Conservation (phyloP, 768 basidiomycete species). For the Boletus sp. region DNA sequence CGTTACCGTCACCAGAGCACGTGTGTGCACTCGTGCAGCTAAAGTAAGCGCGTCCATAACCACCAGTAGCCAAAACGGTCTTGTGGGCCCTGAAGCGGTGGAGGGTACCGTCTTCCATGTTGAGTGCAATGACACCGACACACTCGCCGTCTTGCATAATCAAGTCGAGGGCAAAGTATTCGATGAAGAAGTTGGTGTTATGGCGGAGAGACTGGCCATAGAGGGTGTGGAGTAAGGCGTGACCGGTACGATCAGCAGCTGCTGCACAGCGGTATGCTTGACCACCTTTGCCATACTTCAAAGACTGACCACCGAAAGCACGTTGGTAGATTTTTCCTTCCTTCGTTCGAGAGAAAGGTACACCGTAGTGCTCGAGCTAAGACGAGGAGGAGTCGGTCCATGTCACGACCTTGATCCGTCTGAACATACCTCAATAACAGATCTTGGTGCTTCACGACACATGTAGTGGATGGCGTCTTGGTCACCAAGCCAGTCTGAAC, state of each 20-base stretch:
- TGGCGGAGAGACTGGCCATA: conserved; percentile 99
- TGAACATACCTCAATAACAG: conserved; percentile 77
- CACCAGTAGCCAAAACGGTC: conserved; percentile 97
- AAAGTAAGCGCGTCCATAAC: conserved; percentile 97
- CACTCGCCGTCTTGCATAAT: conserved; percentile 99
- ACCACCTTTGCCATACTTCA: conserved; percentile 96
- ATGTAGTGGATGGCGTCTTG: conserved; percentile 99
- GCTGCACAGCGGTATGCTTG: conserved; percentile 99
- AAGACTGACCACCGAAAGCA: conserved; percentile 96
- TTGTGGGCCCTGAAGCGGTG: conserved; percentile 98
- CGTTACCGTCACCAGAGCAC: conserved; percentile 98
- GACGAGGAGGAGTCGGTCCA: background rate
- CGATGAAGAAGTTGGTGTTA: conserved; percentile 99
- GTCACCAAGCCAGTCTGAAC: conserved; percentile 99
- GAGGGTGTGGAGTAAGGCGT: conserved; percentile 96
- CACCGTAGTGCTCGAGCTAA: conserved; percentile 97
- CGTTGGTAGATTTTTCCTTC: conserved; percentile 99
- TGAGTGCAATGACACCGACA: conserved; percentile 97
- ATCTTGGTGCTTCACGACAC: conserved; percentile 94
- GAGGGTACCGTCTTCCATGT: conserved; percentile 99
- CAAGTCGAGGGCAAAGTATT: conserved; percentile 98
- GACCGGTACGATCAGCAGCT: conserved; percentile 97
- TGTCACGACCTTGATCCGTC: background rate
- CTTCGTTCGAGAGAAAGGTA: conserved; percentile 97
- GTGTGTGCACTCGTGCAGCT: conserved; percentile 99